Base-by-base conservation (phyloP, 805 yeast genomes). In the Ogataea neopini region DNA sequence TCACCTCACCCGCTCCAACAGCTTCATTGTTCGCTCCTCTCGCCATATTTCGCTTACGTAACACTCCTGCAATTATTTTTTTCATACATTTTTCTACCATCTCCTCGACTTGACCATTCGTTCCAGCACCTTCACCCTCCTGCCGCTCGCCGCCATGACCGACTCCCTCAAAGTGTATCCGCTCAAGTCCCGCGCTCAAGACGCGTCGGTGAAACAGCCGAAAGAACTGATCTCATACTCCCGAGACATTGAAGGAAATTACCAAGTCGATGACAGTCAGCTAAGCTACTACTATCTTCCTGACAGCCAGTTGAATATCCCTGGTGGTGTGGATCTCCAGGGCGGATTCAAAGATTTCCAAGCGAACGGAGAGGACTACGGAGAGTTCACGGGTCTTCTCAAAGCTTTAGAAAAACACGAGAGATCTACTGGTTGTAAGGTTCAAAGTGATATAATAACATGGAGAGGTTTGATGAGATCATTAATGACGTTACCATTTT, bases 401-500 rank as follows among this genome's bases (percentile, higher is more conserved):
- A 57, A 62, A 23, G 80, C 87, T 1, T 59, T 94, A 6, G 68
- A 72, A 50, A 56, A 68, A 5, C 70, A 78, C 57, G 98, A 94
- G 64, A 64, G 70, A 48, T 52, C 59, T 8, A 60, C 67, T 15
- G 73, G 72, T 1, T 57, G 58, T n/a, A 81, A 77, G 50, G 60
- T 79, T 2, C 76, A 77, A 23, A 78, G 80, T 1, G 87, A 89
- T 57, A 76, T 94, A 25, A 71, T 94, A 18, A 83, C 96, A 0
- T 89, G 88, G 77, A 74, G 97, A 57, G 98, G 97, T 0, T 67
- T 88, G 29, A 80, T 92, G 82, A 83, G 90, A 26, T 78, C 80
- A 48, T 67, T 92, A 30, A 69, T 94, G 67, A 74, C 84, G 6
- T 69, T 88, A 19, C 88, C 92, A 2, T 84, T 81, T 61, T 74